phyloP scores from a whole-genome alignment of 495 filamentous ascomycete genomes.

The Aspergillus hancockii region DNA sequence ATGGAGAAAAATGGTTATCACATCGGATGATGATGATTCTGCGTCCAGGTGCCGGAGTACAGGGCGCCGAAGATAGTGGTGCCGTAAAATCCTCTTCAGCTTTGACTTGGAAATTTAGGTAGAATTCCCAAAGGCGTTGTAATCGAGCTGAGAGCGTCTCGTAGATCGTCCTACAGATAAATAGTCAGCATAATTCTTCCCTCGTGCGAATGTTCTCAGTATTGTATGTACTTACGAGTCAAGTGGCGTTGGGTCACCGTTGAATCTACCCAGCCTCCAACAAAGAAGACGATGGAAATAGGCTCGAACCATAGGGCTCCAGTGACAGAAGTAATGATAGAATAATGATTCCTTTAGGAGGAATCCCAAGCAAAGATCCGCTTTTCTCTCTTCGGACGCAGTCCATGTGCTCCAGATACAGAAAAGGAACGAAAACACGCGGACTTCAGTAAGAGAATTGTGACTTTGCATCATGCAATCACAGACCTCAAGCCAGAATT shows the following conservation, averaged over 20 bases:
- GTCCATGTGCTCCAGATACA: slow-evolving; percentile 76
- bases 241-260: slow-evolving; percentile 62
- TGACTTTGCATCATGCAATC: slow-evolving; percentile 82
- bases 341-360: slow-evolving; percentile 78
- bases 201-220: not conserved
- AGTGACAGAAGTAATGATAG: slow-evolving; percentile 86
- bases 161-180: slow-evolving; percentile 54
- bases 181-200: slow-evolving; percentile 6
- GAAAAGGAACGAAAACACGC: slow-evolving; percentile 84
- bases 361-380: slow-evolving; percentile 73
- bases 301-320: slow-evolving; percentile 97
- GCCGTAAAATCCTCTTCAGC: slow-evolving; percentile 55
- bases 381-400: slow-evolving; percentile 66
- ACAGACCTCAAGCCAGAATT: slow-evolving; percentile 86
- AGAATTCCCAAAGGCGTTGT: slow-evolving; percentile 75
- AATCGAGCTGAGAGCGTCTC: slow-evolving; percentile 68
- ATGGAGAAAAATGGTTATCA: slow-evolving; percentile 65
- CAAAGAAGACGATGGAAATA: slow-evolving; percentile 94
- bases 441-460: slow-evolving; percentile 92
- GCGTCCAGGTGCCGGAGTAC: slow-evolving; percentile 85
- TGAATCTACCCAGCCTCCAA: slow-evolving; percentile 85
- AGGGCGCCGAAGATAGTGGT: slow-evolving; percentile 73
- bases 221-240: slow-evolving; percentile 62
- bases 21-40: slow-evolving; percentile 90
- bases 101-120: slow-evolving; percentile 67